A percentile compares a stretch with the other conserved stretches of the same genome.
Evolutionary conservation across 257 asterid species (phyloP).

Genomic region (Ligustrum vulgare): DNA sequence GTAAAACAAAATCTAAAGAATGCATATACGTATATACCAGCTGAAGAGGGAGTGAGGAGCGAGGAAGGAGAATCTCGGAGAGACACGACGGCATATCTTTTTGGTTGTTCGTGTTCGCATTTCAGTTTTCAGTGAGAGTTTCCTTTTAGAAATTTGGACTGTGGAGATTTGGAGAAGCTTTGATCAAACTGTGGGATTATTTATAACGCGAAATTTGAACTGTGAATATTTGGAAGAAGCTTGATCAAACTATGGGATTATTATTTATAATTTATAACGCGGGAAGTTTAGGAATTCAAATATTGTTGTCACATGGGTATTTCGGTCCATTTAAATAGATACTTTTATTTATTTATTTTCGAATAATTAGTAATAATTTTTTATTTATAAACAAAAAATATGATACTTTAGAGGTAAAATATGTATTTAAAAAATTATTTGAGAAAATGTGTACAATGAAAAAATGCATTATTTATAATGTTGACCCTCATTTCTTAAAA

Average conservation of each 20-base stretch:
- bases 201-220: slow-evolving; percentile 18
- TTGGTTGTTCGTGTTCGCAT: slow-evolving; percentile 66
- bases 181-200: slow-evolving; percentile 24
- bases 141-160: neutral
- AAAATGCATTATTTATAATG: too few species aligned
- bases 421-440: too few species aligned
- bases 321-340: neutral
- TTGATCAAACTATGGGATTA: too few species aligned
- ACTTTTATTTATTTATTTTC: too few species aligned
- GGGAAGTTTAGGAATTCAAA: slow-evolving; percentile 32
- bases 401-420: too few species aligned
- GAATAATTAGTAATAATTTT: too few species aligned
- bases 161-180: neutral
- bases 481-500: too few species aligned
- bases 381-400: too few species aligned
- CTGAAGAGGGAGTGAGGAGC: slow-evolving; percentile 61
- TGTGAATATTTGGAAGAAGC: too few species aligned
- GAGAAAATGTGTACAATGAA: too few species aligned
- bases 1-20: neutral
- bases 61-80: slow-evolving; percentile 56
- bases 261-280: slow-evolving; percentile 20
- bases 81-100: slow-evolving; percentile 69
- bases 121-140: slow-evolving; percentile 16
- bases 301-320: slow-evolving; percentile 20
- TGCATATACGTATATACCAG: slow-evolving; percentile 44